Evolutionary conservation across 148 eudicot species (phyloP), one percentile per base, ranked within the genome.

Genomic region (Polygonum aviculare): DNA sequence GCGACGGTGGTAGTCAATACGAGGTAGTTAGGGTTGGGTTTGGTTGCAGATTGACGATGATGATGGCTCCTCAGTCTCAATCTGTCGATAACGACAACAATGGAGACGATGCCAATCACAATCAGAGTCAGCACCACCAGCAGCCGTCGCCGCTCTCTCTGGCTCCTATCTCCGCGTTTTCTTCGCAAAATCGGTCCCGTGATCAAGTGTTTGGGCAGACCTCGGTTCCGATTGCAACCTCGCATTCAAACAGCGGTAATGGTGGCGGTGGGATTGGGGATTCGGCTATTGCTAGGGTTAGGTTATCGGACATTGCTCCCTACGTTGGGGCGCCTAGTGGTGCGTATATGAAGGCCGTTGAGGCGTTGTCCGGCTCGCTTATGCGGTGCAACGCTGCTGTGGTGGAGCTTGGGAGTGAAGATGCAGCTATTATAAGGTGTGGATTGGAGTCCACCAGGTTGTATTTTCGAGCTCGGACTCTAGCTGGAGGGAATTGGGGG

Each of bases 351-450:
- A 88, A 79, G 81, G 96, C 94, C n/a, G 88, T 93, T 52, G 94
- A 91, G 77, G 78, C 90, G 7, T 60, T 91, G 35, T 88, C 92
- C 0, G 86, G 80, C 39, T 93, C 98, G 31, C 82, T 93, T 7
- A 88, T 74, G 86, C 83, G 91, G 81, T 79, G 86, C 74, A 93
- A 93, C 74, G 94, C 91, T 0, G 98, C 83, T 0, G 77, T 93
- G 33, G 80, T 93, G 48, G 93, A 91, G 85, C 88, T 93, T 11
- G 92, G 86, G 33, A 47, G 77, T 21, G 85, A 90, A 10, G 96
- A 87, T 72, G 84, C 90, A 19, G 91, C 96, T 31, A 33, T 91
- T 72, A 60, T 93, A 77, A 78, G 93, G 67, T 93, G 96, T 40
- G 96, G 94, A 4, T 80, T 93, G 78, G 96, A 91, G 77, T 77